phyloP scores from a whole-genome alignment of 768 basidiomycete genomes.

The Lactarius pseudohatsudake region DNA sequence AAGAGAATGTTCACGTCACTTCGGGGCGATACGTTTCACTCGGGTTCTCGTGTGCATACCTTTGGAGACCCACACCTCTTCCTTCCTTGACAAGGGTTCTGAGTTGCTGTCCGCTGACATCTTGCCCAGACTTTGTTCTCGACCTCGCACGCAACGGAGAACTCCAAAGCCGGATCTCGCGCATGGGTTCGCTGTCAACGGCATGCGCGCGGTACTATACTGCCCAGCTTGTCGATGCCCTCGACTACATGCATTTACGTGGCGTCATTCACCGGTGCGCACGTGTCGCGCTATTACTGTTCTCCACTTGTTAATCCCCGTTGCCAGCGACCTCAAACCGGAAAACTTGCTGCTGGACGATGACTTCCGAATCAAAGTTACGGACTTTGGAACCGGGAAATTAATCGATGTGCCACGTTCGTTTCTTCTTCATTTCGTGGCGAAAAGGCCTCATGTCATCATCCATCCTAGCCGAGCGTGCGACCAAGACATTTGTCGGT shows the following conservation, averaged over 20 bases:
- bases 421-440: slow-evolving; percentile 36
- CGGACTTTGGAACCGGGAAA: slow-evolving; percentile 95
- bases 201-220: slow-evolving; percentile 79
- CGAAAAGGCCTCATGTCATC: slow-evolving; percentile 28
- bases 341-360: slow-evolving; percentile 90
- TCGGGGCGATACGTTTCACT: slow-evolving; percentile 11
- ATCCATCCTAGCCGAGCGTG: slow-evolving; percentile 44
- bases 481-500: slow-evolving; percentile 75
- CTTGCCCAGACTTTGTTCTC: slow-evolving; percentile 65
- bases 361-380: slow-evolving; percentile 86
- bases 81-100: not conserved
- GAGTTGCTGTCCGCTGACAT: not conserved
- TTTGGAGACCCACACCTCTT: not conserved
- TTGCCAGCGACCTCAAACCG: slow-evolving; percentile 68
- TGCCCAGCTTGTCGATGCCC: slow-evolving; percentile 85
- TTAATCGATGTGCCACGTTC: slow-evolving; percentile 57
- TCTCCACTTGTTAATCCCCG: slow-evolving; percentile 13
- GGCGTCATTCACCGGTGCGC: slow-evolving; percentile 83
- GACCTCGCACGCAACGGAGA: slow-evolving; percentile 78
- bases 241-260: slow-evolving; percentile 88
- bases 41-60: not conserved
- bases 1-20: slow-evolving; percentile 5
- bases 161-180: slow-evolving; percentile 67
- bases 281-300: slow-evolving; percentile 17
- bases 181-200: slow-evolving; percentile 83